Evolutionary conservation across 352 stramenopile species (phyloP), one percentile per base, ranked within the genome.

Genomic region (Phytophthora pistaciae): DNA sequence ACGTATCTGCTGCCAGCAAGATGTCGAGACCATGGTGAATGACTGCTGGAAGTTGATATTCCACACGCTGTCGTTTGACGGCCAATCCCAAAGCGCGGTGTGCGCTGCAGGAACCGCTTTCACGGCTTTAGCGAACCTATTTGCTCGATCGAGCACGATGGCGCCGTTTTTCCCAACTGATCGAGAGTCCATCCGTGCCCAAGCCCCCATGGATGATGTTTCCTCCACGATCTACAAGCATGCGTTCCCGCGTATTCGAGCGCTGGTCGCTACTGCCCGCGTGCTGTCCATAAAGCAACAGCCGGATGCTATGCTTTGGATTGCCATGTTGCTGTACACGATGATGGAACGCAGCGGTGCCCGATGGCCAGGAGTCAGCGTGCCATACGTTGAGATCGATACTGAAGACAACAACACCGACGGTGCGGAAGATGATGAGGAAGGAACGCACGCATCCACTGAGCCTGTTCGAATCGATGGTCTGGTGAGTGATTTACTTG

Each of bases 1-100:
- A 3, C 82, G 89, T 42, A 87, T 93, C 61, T 87, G 89, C 53
- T 92, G 83, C 60, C 89, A 95, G 59, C 89, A 96, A 75, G 87
- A 96, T 57, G 66, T 93, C 4, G 88, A 84, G 74, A 92, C 78
- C 14, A 79, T 96, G 31, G 77, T 93, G 23, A 79, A 77, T 7
- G 89, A 96, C 72, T 87, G 88, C 21, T 95, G 88, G 87, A 95
- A 94, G 63, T 63, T 95, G 59, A 91, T 93, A 67, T 89, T 91
- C 56, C 86, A 95, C 48, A 80, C 83, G 16, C 61, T 93, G 7
- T 76, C 81, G 1, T 64, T 83, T 21, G 49, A 77, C 50, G 33
- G 48, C 56, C 42, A 64, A 49, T 62, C 29, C 40, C 64, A 72
- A 31, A 65, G 53, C 36, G 59, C 64, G 18, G 21, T 42, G 0